Evolutionary conservation across 805 yeast species (phyloP), one percentile per base, ranked within the genome.

Genomic region (Candida wancherniae): DNA sequence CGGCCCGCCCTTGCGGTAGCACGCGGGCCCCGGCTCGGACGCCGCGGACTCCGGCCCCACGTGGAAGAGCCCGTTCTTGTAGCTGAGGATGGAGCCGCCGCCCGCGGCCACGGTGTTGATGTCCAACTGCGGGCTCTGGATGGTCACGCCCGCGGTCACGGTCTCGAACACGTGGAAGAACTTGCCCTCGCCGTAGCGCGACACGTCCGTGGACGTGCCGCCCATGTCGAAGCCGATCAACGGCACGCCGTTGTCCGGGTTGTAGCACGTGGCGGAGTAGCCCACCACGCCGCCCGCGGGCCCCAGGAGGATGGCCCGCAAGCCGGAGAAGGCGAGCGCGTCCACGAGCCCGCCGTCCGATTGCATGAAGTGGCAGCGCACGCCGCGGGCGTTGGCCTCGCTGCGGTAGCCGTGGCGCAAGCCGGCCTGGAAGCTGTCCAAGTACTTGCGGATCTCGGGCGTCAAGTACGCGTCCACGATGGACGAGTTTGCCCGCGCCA

Each of bases 271-370:
- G 31, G 75, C 71, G 0, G 95, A 84, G 47, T 77, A 84, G 0
- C 97, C 97, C 19, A 90, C 96, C 36, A 90, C 94, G 29, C 97
- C 97, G 22, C 97, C 97, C 7, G 97, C 97, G 3, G 97, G 97
- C 2, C 97, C 97, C 1, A 96, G 85, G 20, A 90, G 59, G 28
- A 90, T 83, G 3, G 97, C 95, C 45, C 77, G 72, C 21, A 90
- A 63, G 2, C 97, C 97, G 0, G 95, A 80, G 53, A 90, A 90
- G 28, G 75, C 71, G 14, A 75, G 66, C 48, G 92, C 87, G 34
- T 86, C 86, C 14, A 88, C 87, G 37, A 90, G 69, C 3, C 97
- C 97, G 36, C 97, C 97, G 55, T 90, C 95, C 9, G 95, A 84
- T 58, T 90, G 95, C 97, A 90, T 90, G 57, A 90, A 90, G 44